phyloP scores from a whole-genome alignment of 352 stramenopile genomes.

The Plasmopara viticola region DNA sequence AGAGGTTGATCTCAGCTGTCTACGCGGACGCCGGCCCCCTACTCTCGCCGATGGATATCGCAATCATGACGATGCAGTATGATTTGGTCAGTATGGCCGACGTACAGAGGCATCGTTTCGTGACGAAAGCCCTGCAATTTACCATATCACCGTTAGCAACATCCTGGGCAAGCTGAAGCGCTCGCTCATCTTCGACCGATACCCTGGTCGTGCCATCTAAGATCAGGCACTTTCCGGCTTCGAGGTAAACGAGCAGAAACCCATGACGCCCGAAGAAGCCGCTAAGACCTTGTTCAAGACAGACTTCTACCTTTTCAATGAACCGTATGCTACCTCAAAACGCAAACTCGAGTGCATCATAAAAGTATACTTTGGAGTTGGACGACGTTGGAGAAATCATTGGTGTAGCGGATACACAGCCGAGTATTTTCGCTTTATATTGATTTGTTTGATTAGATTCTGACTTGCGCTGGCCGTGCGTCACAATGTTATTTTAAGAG shows the following conservation, averaged over 20 bases:
- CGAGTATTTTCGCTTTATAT: too few relatives aligned
- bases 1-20: neutral
- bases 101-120: slow-evolving; percentile 24
- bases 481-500: too few relatives aligned
- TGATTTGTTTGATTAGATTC: too few relatives aligned
- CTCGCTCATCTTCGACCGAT: neutral
- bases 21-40: neutral
- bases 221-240: slow-evolving; percentile 38
- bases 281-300: neutral
- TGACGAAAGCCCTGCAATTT: slow-evolving; percentile 26
- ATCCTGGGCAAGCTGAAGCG: neutral
- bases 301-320: neutral
- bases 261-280: slow-evolving; percentile 18
- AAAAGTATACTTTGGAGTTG: neutral
- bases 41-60: neutral
- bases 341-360: neutral
- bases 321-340: neutral
- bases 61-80: slow-evolving; percentile 1
- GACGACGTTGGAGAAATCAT: neutral
- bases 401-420: neutral
- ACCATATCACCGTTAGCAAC: neutral
- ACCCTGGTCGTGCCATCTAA: slow-evolving; percentile 19
- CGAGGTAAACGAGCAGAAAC: slow-evolving; percentile 16
- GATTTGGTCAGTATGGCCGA: slow-evolving; percentile 28
- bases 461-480: too few relatives aligned